A percentile compares a stretch with the other conserved stretches of the same genome.
Evolutionary conservation across 345 rosid species (phyloP).

Genomic region (Pistacia vera): DNA sequence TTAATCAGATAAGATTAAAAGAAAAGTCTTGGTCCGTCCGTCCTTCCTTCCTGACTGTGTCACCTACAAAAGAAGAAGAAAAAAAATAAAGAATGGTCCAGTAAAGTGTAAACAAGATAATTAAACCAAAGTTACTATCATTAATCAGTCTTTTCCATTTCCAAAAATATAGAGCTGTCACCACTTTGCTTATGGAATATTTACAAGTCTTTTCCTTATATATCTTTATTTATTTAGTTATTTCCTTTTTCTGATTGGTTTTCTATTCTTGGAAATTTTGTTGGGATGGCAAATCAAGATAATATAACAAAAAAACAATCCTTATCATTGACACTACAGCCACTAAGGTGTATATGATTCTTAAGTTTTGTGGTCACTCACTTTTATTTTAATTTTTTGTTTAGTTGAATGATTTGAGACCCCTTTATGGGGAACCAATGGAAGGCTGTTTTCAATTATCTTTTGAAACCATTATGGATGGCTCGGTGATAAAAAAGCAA

Average conservation of each 20-base stretch:
- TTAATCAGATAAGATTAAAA: neutral
- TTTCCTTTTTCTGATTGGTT: neutral
- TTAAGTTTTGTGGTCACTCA: too few relatives aligned
- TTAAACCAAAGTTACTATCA: neutral
- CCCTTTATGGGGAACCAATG: too few relatives aligned
- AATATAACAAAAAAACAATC: neutral
- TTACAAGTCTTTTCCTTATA: neutral
- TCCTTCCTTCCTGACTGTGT: neutral
- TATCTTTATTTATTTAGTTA: neutral
- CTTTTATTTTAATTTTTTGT: too few relatives aligned
- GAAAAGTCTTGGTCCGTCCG: neutral
- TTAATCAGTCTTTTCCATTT: conserved; percentile 2
- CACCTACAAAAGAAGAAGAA: neutral
- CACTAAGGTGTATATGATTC: too few relatives aligned
- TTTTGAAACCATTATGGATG: too few relatives aligned
- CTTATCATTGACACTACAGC: too few relatives aligned
- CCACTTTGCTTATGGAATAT: conserved; percentile 2
- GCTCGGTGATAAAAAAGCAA: too few relatives aligned
- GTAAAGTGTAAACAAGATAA: neutral
- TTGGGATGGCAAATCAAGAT: neutral
- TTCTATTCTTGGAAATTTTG: neutral
- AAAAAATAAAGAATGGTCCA: neutral
- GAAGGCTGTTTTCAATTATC: too few relatives aligned
- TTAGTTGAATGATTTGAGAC: too few relatives aligned
- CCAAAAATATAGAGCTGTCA: conserved; percentile 18